Percentiles rank a stretch among this genome's conserved stretches.
Conservation (phyloP, 1,284 basidiomycete species). For the Puccinia polysora region DNA sequence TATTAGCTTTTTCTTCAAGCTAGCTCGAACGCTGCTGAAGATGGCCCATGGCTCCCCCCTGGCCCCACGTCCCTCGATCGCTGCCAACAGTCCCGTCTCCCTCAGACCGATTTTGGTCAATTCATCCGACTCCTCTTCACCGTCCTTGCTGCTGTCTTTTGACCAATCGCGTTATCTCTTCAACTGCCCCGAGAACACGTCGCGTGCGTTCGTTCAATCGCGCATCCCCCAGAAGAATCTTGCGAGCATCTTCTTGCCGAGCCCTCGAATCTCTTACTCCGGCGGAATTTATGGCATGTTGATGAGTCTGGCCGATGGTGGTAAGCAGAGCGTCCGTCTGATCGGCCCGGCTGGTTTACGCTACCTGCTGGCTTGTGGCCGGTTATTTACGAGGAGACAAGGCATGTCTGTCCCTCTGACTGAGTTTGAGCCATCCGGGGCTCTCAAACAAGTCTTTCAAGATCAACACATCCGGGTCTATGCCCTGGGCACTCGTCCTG, state of each 20-base stretch:
- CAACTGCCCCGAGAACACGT: constrained; percentile 42
- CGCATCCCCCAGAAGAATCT: constrained; percentile 25
- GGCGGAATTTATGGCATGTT: constrained; percentile 38
- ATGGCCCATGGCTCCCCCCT: no score
- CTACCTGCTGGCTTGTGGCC: constrained; percentile 39
- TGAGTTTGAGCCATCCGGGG: constrained; percentile 6
- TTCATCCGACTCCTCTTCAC: constrained; percentile 16
- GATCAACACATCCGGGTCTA: constrained; percentile 31
- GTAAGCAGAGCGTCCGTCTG: constrained; percentile 19
- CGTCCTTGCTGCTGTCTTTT: constrained; percentile 34
- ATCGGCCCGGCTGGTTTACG: constrained; percentile 32
- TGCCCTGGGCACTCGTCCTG: constrained; percentile 5
- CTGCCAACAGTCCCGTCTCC: constrained; percentile 20
- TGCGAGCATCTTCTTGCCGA: constrained; percentile 27
- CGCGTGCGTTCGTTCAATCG: constrained; percentile 33
- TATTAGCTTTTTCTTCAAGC: no score
- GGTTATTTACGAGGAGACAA: constrained; percentile 32
- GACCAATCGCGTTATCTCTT: constrained; percentile 39
- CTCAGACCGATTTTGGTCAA: constrained; percentile 30
- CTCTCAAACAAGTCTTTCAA: constrained; percentile 21
- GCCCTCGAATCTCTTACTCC: constrained; percentile 3
- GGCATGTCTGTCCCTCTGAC: constrained; percentile 19
- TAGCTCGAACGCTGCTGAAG: no score
- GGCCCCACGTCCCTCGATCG: constrained; percentile 33
- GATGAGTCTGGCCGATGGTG: constrained; percentile 30